Evolutionary conservation across 306 rosid genomes (phyloP).

Genomic region (Begonia fuchsioides): DNA sequence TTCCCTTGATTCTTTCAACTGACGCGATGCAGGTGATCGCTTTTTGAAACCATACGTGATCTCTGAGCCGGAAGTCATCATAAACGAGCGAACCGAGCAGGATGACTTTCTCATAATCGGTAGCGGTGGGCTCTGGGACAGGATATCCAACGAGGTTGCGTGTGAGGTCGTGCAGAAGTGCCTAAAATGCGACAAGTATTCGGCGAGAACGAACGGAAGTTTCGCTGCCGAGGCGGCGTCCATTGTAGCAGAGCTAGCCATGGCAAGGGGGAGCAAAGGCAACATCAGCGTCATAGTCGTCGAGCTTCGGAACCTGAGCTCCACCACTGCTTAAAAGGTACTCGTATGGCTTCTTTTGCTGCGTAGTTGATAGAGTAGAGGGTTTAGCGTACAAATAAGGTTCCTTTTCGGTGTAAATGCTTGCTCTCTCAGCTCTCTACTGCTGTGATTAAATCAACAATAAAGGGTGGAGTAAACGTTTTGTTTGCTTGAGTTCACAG

Average conservation of each 20-base stretch:
- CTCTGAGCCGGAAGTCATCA: slow-evolving; percentile 33
- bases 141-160: slow-evolving; percentile 28
- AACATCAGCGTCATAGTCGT: slow-evolving; percentile 39
- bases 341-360: neutral
- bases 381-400: no score
- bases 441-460: no score
- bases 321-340: no score
- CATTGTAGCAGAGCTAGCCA: slow-evolving; percentile 41
- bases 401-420: no score
- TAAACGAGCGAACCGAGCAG: slow-evolving; percentile 17
- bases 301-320: slow-evolving; percentile 7
- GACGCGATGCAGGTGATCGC: slow-evolving; percentile 29
- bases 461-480: no score
- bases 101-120: slow-evolving; percentile 47
- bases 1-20: neutral
- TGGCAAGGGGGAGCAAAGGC: slow-evolving; percentile 57
- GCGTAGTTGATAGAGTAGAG: no score
- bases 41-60: slow-evolving; percentile 52
- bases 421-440: no score
- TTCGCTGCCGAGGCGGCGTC: slow-evolving; percentile 9
- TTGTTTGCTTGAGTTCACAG: no score
- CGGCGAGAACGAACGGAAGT: slow-evolving; percentile 4
- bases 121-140: slow-evolving; percentile 65
- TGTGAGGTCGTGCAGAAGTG: slow-evolving; percentile 34
- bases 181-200: slow-evolving; percentile 10